Evolutionary conservation across 805 yeast genomes (phyloP), one percentile per base, ranked within the genome.

Genomic region (Metschnikowia peoriensis): DNA sequence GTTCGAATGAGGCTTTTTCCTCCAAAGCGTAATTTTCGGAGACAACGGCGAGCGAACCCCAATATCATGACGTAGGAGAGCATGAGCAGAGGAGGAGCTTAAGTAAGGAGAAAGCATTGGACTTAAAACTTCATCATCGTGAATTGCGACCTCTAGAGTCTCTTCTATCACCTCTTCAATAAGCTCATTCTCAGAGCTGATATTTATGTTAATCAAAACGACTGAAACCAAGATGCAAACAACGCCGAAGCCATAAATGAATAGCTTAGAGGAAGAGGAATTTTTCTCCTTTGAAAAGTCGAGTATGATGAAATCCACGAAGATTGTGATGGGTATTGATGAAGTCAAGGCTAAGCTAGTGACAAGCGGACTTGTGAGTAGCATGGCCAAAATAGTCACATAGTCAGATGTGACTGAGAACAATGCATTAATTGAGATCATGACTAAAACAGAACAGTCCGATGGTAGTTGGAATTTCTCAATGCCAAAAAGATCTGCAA

Each of bases 341-440:
- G 81, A 71, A 0, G 84, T 78, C 37, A 81, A 63, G 3, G 83
- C 78, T 38, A 81, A 66, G 3, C 83, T 71, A 2, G 82, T 75
- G 14, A 80, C 73, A 51, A 81, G 69, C 0, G 85, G 85, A 44
- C 83, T 78, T 0, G 84, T 81, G 39, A 80, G 66, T 17, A 81
- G 61, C 68, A 79, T 72, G 7, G 84, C 83, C 12, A 79, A 59
- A n/a, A 80, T 72, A 0, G 81, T 76, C 35, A 72, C 69, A 55
- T 75, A 81, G 57, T 81, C 85, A 0, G 83, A 79, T 7, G 77
- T 60, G 16, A 77, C 75, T 9, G 80, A 74, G 38, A 78, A 69
- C 3, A 78, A 57, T 0, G 83, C 81, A 52, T 78, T 72, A 42
- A 71, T 52, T 0, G 76, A 38, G 1, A 81, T 63, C 64, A 68